These are phyloP conservation scores for Aquilaria malaccensis DNA, from an alignment of 345 rosid species.

Conservation along the genomic window DNA sequence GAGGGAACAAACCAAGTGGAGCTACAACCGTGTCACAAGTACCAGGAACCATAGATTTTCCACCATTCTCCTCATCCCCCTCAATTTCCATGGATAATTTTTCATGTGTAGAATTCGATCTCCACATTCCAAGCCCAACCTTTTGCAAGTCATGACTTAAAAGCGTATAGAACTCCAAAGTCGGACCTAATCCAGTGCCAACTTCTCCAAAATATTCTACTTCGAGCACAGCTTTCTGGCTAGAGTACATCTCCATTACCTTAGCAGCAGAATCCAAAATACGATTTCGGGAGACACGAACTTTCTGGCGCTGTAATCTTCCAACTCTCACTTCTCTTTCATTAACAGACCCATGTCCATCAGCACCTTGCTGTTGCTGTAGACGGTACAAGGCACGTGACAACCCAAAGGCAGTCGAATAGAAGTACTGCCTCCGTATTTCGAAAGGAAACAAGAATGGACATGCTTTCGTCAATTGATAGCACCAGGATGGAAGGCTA, in stretches of 20 bases:
- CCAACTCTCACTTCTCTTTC: conserved; percentile 96
- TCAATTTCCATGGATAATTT: conserved; percentile 50
- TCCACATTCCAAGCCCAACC: conserved; percentile 86
- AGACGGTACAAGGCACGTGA: conserved; percentile 96
- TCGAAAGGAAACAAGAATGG: conserved; percentile 98
- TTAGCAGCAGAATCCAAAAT: conserved; percentile 98
- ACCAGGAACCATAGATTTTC: conserved; percentile 30
- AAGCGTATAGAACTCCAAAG: conserved; percentile 95
- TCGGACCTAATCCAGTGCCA: conserved; percentile 99
- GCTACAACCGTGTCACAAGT: conserved; percentile 44
- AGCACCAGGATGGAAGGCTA: conserved; percentile 97
- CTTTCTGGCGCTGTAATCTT: conserved; percentile 96
- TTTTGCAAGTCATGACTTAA: conserved; percentile 92
- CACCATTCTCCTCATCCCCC: conserved; percentile 42
- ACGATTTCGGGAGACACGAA: conserved; percentile 95
- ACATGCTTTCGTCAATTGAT: conserved; percentile 93
- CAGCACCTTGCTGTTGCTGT: conserved; percentile 99
- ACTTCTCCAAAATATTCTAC: conserved; percentile 99
- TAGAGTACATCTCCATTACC: conserved; percentile 99
- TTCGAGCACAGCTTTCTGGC: conserved; percentile 98
- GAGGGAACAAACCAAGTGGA: conserved; percentile 92
- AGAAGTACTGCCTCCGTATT: conserved; percentile 91
- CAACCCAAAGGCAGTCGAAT: conserved; percentile 97
- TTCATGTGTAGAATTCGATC: conserved; percentile 52
- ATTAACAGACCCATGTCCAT: conserved; percentile 71